Base-by-base conservation (phyloP, 2,329 filamentous ascomycete species). In the Aspergillus calidoustus region DNA sequence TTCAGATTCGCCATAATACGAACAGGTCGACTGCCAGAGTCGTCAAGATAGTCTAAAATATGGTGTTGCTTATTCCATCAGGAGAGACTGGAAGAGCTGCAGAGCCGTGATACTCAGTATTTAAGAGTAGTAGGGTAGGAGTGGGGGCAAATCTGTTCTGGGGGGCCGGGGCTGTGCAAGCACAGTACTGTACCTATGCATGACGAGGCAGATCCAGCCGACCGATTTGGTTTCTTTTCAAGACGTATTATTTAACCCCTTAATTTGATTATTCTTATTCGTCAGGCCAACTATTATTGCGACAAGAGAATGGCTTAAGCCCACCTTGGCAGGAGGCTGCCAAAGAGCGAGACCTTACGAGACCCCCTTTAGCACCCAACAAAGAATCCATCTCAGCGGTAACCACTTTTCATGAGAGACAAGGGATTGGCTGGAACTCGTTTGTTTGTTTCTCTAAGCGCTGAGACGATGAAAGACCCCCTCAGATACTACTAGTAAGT, bases 361-460 rank as follows among this genome's bases (percentile, higher is more conserved):
- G 15, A 4, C 19, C 7, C 34, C 43, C 38, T 34, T 49, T 41
- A 49, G 5, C 15, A 49, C 44, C n/a, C 55, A 34, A 52, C 38
- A 50, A 55, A 57, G 23, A 54, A 31, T 46, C 46, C 31, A 43
- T n/a, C 34, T 41, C 2, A 23, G 51, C 57, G 52, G 52, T 31
- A 30, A 54, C n/a, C 28, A 31, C 17, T 13, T 31, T 17, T 13
- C 19, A 19, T 13, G 23, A 13, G 34, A 43, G 46, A 22, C 52
- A 28, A 17, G 31, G 57, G 34, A 31, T 43, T 53, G 22, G 22
- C 11, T 17, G 47, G 30, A 46, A 38, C 30, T 44, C 53, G 38
- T 61, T 54, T 47, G 53, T 46, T 49, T 11, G 31, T 22, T 7
- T 53, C 30, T 54, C 23, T 57, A 61, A 54, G 48, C 59, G 59